Evolutionary conservation across 805 yeast species (phyloP).

Genomic region (Wickerhamomyces chaumierensis): DNA sequence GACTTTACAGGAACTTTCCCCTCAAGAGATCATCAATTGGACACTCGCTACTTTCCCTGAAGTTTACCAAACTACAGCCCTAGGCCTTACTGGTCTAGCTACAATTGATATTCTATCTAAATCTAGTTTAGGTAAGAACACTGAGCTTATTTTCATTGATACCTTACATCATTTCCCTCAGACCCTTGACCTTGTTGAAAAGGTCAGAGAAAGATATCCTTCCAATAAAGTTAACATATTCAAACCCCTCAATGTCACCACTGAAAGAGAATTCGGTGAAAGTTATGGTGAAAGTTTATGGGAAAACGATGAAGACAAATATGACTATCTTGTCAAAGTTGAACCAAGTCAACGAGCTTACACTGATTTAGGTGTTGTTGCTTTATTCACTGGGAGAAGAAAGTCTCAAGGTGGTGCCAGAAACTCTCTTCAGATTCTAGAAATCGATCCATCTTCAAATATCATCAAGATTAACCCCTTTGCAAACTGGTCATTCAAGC

Average conservation of each 20-base stretch:
- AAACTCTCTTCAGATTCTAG: slow-evolving; percentile 59
- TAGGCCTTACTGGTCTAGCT: slow-evolving; percentile 86
- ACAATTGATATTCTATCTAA: slow-evolving; percentile 74
- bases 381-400: slow-evolving; percentile 88
- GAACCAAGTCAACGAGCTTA: slow-evolving; percentile 89
- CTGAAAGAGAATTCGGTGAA: slow-evolving; percentile 51
- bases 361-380: slow-evolving; percentile 56
- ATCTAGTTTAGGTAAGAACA: slow-evolving; percentile 29
- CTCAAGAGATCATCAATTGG: slow-evolving; percentile 76
- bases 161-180: slow-evolving; percentile 94
- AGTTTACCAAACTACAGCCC: slow-evolving; percentile 85
- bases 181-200: slow-evolving; percentile 62
- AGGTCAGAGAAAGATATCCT: slow-evolving; percentile 46
- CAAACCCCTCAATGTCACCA: slow-evolving; percentile 46
- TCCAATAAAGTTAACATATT: slow-evolving; percentile 46
- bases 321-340: slow-evolving; percentile 82
- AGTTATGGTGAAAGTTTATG: slow-evolving; percentile 71
- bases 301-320: slow-evolving; percentile 70
- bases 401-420: slow-evolving; percentile 85
- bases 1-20: slow-evolving; percentile 38
- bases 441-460: slow-evolving; percentile 57
- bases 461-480: slow-evolving; percentile 84
- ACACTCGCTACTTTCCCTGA: slow-evolving; percentile 73
- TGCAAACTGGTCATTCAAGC: slow-evolving; percentile 67
- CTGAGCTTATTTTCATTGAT: slow-evolving; percentile 78